A percentile compares a stretch with the other conserved stretches of the same genome.
Conservation (phyloP, 2,329 filamentous ascomycete species). For the Neopestalotiopsis clavispora region DNA sequence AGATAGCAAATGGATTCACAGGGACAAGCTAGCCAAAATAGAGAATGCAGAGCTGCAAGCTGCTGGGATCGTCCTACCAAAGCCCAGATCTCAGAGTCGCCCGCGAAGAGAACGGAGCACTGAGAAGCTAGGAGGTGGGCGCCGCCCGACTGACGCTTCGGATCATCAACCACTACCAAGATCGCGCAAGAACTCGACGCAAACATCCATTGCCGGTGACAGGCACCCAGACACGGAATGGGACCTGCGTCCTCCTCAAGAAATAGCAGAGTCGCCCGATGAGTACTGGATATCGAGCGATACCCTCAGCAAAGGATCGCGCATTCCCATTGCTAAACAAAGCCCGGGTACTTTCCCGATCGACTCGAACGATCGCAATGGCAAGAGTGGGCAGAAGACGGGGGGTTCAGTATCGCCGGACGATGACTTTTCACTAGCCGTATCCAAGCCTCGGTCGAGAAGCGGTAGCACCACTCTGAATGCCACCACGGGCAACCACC, state of each 20-base stretch:
- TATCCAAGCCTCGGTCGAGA: slow-evolving; percentile 68
- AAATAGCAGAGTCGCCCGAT: slow-evolving; percentile 68
- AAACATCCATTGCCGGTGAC: slow-evolving; percentile 32
- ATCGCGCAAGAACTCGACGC: slow-evolving; percentile 53
- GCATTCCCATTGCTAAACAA: slow-evolving; percentile 83
- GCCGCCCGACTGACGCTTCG: slow-evolving; percentile 37
- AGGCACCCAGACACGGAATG: slow-evolving; percentile 56
- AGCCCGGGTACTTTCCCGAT: slow-evolving; percentile 78
- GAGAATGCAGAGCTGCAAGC: slow-evolving; percentile 82
- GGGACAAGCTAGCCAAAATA: slow-evolving; percentile 82
- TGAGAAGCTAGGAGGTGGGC: slow-evolving; percentile 37
- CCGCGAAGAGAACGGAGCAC: slow-evolving; percentile 49
- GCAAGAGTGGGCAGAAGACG: slow-evolving; percentile 66
- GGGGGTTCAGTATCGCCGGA: slow-evolving; percentile 48
- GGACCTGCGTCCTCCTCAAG: slow-evolving; percentile 79
- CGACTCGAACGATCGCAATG: slow-evolving; percentile 76
- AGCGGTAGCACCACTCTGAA: slow-evolving; percentile 70
- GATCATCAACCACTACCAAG: slow-evolving; percentile 34
- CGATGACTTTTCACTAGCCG: slow-evolving; percentile 64
- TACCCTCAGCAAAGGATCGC: slow-evolving; percentile 65
- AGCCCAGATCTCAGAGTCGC: slow-evolving; percentile 58
- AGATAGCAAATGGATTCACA: slow-evolving; percentile 81
- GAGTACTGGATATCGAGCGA: slow-evolving; percentile 58
- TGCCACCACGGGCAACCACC: slow-evolving; percentile 39
- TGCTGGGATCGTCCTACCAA: slow-evolving; percentile 70